Base-by-base conservation (phyloP, 805 yeast species). In the Kuraishia borneana region DNA sequence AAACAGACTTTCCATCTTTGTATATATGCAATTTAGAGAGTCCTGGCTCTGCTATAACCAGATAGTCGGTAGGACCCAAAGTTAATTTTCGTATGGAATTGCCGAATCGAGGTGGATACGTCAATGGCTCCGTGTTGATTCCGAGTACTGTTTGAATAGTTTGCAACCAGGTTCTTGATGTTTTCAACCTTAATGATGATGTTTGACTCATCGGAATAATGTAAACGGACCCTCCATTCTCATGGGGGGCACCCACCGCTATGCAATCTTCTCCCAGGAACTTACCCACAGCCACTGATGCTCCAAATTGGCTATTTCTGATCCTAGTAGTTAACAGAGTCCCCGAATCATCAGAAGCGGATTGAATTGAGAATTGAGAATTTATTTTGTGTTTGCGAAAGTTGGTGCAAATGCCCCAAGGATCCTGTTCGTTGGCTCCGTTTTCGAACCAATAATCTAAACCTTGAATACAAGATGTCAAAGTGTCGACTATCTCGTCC, bases 41-140 rank as follows among this genome's bases (percentile, higher is more conserved):
- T 0, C 83, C 82, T 0, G 83, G 81, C 34, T 68, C 64, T 1
- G 73, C 49, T 3, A 72, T 60, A 0, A 66, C 60, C 6, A 75
- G 47, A 32, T 60, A 58, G 7, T 64, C 57, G 2, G 45, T 23
- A 4, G 48, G 58, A 5, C 47, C 37, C 0, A 58, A 14, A 1
- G 37, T 44, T 39, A 62, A 53, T 2, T 42, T 42, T 1, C 54
- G 50, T 28, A 70, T 39, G 2, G 54, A 42, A 0, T 57, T 44
- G 0, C 83, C 83, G 42, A 68, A 71, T 31, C 61, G 45, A 0
- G 50, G 40, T 4, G 63, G 57, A 34, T 45, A 53, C 16, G 48
- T 42, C 6, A 41, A 21, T 10, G 25, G 12, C 6, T 33, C 6
- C 46, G 43, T 19, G 6, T 13, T 13, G 10, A 7, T 23, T 17